Percentiles rank a stretch among this genome's conserved stretches.
These are phyloP conservation scores for Tylopilus cervinicoccineus DNA, from an alignment of 768 basidiomycete genomes.

Conservation along the genomic window DNA sequence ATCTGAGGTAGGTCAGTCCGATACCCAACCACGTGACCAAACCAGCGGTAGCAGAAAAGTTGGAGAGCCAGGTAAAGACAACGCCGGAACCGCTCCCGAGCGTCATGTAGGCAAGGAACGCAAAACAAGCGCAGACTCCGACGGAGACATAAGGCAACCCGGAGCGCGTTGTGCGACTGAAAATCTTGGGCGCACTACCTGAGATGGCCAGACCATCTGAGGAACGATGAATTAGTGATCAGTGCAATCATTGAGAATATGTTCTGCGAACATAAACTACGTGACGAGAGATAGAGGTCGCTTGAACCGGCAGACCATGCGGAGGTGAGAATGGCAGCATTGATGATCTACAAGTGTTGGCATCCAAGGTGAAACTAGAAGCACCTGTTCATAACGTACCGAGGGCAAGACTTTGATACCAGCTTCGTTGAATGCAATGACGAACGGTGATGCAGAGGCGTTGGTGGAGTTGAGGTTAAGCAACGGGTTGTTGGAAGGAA, in stretches of 20 bases:
- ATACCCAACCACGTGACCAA: slow-evolving; percentile 45
- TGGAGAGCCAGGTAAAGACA: slow-evolving; percentile 43
- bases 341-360: slow-evolving; percentile 25
- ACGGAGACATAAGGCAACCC: slow-evolving; percentile 47
- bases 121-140: slow-evolving; percentile 27
- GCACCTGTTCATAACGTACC: slow-evolving; percentile 21
- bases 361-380: not conserved
- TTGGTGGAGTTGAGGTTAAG: slow-evolving; percentile 36
- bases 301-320: slow-evolving; percentile 42
- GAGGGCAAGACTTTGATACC: slow-evolving; percentile 58
- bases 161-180: slow-evolving; percentile 34
- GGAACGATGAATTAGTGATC: slow-evolving; percentile 20
- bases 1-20: slow-evolving; percentile 43
- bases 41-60: slow-evolving; percentile 36
- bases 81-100: slow-evolving; percentile 32
- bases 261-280: slow-evolving; percentile 32
- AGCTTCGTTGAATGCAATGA: slow-evolving; percentile 51
- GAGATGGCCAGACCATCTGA: slow-evolving; percentile 50
- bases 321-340: slow-evolving; percentile 41
- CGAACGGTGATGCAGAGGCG: slow-evolving; percentile 51
- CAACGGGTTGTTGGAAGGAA: slow-evolving; percentile 42
- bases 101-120: slow-evolving; percentile 41
- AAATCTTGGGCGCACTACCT: slow-evolving; percentile 52
- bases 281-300: slow-evolving; percentile 37
- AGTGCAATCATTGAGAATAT: not conserved